Evolutionary conservation across 2,329 filamentous ascomycete species (phyloP), one percentile per base, ranked within the genome.

Genomic region (Catunica adiposa): DNA sequence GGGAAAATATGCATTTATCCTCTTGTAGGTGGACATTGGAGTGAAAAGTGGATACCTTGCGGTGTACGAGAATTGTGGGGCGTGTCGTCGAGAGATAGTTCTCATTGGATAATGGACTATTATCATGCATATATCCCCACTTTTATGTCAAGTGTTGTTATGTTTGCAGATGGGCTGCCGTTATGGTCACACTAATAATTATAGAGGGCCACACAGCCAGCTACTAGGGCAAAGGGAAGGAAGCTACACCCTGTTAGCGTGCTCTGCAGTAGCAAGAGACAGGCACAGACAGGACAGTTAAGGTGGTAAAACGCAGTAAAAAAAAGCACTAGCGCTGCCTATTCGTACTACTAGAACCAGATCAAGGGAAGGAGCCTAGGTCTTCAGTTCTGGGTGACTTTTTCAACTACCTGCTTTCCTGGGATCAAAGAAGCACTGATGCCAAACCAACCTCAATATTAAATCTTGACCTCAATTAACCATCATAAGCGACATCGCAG

Each of bases 51-150:
- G 56, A 53, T 55, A 51, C 29, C 22, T 54, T 25, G 22, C 11
- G 52, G 51, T 38, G 56, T 52, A 57, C 51, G 46, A 57, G 46
- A 57, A 44, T 38, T 57, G 29, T 52, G 56, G 56, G 52, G 46
- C 46, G 17, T 31, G 29, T 48, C 6, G 37, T 42, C 26, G 25
- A 37, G 22, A 40, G 6, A 6, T n/a, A 8, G 17, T 22, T 46
- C 50, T 48, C 15, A 57, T 57, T 57, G 56, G 56, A 22, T 29
- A 15, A 11, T 1, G 9, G 31, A 37, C 23, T 54, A 38, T 54
- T 52, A 51, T 54, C 51, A 57, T 51, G 7, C n/a, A 48, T 23
- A 5, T 6, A 6, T 38, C 29, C 38, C 44, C 38, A 47, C 50
- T 52, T 51, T 54, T 51, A 31, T 22, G 42, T 51, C 42, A 54